Evolutionary conservation across 129 eudicot genomes (phyloP).

Genomic region (Apium graveolens): DNA sequence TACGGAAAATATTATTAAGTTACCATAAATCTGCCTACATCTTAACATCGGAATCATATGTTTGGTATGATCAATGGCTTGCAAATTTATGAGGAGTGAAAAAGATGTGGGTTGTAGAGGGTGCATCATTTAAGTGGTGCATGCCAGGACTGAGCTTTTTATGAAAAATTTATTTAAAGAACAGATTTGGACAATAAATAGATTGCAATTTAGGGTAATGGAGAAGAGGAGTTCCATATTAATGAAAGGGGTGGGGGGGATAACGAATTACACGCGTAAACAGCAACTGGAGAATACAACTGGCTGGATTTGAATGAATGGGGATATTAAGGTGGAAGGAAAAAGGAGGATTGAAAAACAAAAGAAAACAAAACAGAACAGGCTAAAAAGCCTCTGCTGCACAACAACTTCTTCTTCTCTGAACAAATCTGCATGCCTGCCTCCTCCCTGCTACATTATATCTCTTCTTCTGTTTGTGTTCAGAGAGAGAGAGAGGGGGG

Average conservation of each 20-base stretch:
- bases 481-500: neutral
- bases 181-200: neutral
- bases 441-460: neutral
- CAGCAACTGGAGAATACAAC: conserved; percentile 1
- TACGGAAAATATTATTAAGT: no score
- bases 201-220: neutral
- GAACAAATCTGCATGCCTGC: conserved; percentile 13
- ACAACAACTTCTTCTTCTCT: conserved; percentile 4
- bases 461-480: neutral
- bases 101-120: neutral
- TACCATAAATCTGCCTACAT: no score
- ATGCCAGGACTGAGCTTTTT: neutral
- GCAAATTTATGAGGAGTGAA: no score
- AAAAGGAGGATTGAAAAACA: neutral
- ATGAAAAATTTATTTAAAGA: neutral
- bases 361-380: neutral
- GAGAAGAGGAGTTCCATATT: conserved; percentile 2
- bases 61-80: no score
- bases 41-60: no score
- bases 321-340: conserved; percentile 1
- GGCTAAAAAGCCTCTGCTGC: conserved; percentile 5
- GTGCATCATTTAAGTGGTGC: neutral
- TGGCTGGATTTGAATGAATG: neutral
- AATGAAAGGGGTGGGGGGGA: neutral
- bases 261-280: neutral